Evolutionary conservation across 1,284 basidiomycete genomes (phyloP), one percentile per base, ranked within the genome.

Genomic region (Cryptococcus sp.): DNA sequence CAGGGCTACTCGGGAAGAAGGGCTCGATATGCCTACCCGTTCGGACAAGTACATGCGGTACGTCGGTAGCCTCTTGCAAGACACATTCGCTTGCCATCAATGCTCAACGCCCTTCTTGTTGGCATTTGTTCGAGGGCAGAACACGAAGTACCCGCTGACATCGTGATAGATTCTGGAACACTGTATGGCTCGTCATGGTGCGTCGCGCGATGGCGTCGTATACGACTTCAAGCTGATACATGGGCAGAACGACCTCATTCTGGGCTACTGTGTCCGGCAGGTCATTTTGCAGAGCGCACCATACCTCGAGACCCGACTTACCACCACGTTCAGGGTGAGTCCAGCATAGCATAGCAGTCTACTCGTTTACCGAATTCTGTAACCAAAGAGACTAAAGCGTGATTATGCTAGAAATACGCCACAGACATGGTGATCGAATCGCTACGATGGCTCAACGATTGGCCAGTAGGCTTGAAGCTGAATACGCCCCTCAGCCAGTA

Each of bases 391-490:
- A 22, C 44, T 39, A 22, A 53, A 3, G 31, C 31, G 3, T 4
- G 31, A 35, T 10, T 8, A 19, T 22, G 48, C 15, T 50, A 57
- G 59, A n/a, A 23, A 8, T 54, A 61, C 50, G 47, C 64, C 22
- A 50, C 66, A 23, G 61, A 65, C 31, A 16, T 25, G 15, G 41
- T 67, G 17, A 58, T 72, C 19, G 38, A 25, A 0, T 59, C 59
- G 4, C 59, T 77, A 25, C 47, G 51, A 46, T 98, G 94, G 94
- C 82, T 99, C 4, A 89, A 95, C 73, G 86, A 88, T 57, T 99
- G 96, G 94, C 95, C 95, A 0, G 91, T 89, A 0, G 95, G 96
- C 1, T 80, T 99, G 46, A 99, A 99, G 78, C 86, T 99, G 59
- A 99, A 99, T 73, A 92, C 91, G 0, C 91, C 97, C 66, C 83